phyloP scores from a whole-genome alignment of 148 eudicot genomes.

The Oxyria digyna region DNA sequence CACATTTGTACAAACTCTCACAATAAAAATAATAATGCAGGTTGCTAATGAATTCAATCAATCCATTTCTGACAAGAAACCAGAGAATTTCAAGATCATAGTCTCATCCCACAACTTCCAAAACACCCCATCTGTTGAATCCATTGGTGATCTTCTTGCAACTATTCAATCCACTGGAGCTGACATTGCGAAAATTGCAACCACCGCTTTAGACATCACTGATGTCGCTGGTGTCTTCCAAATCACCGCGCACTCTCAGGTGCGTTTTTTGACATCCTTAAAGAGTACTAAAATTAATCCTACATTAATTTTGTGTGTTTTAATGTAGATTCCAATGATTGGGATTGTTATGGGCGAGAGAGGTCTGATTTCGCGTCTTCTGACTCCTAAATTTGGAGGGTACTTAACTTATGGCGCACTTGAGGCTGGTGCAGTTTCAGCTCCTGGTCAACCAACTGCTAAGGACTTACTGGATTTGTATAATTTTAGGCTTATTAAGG shows the following conservation, averaged over 20 bases:
- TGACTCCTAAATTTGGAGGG: constrained; percentile 68
- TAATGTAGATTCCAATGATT: constrained; percentile 52
- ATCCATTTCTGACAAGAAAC: constrained; percentile 22
- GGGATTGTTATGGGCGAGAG: constrained; percentile 71
- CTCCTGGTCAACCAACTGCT: constrained; percentile 73
- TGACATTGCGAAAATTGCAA: constrained; percentile 30
- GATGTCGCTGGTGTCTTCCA: constrained; percentile 22
- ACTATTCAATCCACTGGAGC: constrained; percentile 43
- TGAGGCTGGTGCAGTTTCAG: constrained; percentile 48
- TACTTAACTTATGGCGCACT: constrained; percentile 67
- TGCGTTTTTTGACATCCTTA: not conserved
- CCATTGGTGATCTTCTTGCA: constrained; percentile 31
- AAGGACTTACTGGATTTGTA: constrained; percentile 49
- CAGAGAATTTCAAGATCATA: constrained; percentile 36
- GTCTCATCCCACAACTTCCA: constrained; percentile 41
- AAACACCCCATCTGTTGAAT: constrained; percentile 26
- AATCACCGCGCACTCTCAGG: constrained; percentile 34
- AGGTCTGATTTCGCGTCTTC: constrained; percentile 57
- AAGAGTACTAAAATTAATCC: not conserved
- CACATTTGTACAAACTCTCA: not conserved
- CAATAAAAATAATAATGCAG: constrained; percentile 19
- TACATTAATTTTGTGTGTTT: not conserved
- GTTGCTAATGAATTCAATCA: constrained; percentile 27
- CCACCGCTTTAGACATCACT: constrained; percentile 20
- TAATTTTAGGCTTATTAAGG: constrained; percentile 50